Base-by-base conservation (phyloP, 257 asterid species). In the Fraxinus cuspidata region DNA sequence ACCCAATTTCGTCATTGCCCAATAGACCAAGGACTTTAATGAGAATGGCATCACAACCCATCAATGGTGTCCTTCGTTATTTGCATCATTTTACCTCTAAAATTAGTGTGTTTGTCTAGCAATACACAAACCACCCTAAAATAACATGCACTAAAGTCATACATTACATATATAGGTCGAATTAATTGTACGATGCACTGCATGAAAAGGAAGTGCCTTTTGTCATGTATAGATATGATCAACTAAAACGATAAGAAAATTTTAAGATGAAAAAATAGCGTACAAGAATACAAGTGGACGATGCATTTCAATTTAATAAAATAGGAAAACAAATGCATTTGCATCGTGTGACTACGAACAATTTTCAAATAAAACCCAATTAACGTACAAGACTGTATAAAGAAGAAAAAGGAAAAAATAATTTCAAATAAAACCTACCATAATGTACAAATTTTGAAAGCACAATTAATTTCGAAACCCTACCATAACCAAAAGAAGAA, bases 161-260 rank as follows among this genome's bases (percentile, higher is more conserved):
- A 15, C n/a, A 15, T 12, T 47, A 47, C 56, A 47, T 47, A 47
- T 16, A 47, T 47, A 5, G 65, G 65, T 37, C 21, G 8, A 77
- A 4, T 70, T 25, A 35, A 74, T 21, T 58, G 29, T 58, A 58
- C 16, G 21, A 35, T 29, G 7, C 31, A 27, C 28, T 7, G 6
- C 74, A 73, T 29, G 70, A 69, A 44, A 56, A 40, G 23, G 37
- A 77, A 77, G 69, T 74, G 69, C 71, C 75, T 28, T 34, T 35
- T 74, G 7, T 78, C 58, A 29, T 32, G 58, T 1, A 10, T 63
- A 15, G 4, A 21, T 8, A 47, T 51, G 2, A 31, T 60, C 21
- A 66, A 21, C 68, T 64, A 13, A 27, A 72, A 67, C 31, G 82
- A 70, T 76, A 69, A 81, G 84, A 80, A 83, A 40, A 77, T 53